phyloP scores from a whole-genome alignment of 768 basidiomycete genomes.

The Cystobasidium onofrii region DNA sequence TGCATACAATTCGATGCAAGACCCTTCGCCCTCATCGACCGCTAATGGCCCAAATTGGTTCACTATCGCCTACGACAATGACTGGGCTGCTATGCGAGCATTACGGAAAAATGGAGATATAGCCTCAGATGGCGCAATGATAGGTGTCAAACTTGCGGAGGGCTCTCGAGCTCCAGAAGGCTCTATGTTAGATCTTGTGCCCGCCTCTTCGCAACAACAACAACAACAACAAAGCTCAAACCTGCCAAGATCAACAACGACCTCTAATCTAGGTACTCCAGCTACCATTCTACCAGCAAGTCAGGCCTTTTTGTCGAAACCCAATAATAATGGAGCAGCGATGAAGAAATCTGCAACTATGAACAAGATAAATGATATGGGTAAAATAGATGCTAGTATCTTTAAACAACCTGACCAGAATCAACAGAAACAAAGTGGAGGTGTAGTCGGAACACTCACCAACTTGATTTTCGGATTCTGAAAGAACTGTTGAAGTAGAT shows the following conservation, averaged over 20 bases:
- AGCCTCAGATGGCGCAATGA: constrained; percentile 60
- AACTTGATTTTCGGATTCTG: constrained; percentile 39
- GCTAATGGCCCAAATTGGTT: constrained; percentile 59
- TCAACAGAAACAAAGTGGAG: constrained; percentile 34
- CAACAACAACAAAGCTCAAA: background rate
- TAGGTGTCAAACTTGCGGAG: constrained; percentile 74
- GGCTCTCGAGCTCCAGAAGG: background rate
- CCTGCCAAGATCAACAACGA: constrained; percentile 33
- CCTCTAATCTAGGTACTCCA: constrained; percentile 14
- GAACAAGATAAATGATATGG: constrained; percentile 36
- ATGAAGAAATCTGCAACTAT: background rate
- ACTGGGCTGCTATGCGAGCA: constrained; percentile 67
- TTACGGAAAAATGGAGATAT: constrained; percentile 76
- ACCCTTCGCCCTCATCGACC: background rate
- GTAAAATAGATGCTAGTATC: constrained; percentile 29
- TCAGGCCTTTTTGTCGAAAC: constrained; percentile 2
- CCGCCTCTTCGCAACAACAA: background rate
- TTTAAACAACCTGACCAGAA: constrained; percentile 30
- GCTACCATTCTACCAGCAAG: constrained; percentile 23
- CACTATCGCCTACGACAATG: constrained; percentile 62
- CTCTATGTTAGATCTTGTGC: background rate
- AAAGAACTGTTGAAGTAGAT: background rate
- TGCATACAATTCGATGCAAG: constrained; percentile 55
- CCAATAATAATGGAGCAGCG: background rate
- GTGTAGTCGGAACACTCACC: constrained; percentile 36